These are phyloP conservation scores for Adansonia gregorii DNA, from an alignment of 441 rosid species.

Conservation along the genomic window DNA sequence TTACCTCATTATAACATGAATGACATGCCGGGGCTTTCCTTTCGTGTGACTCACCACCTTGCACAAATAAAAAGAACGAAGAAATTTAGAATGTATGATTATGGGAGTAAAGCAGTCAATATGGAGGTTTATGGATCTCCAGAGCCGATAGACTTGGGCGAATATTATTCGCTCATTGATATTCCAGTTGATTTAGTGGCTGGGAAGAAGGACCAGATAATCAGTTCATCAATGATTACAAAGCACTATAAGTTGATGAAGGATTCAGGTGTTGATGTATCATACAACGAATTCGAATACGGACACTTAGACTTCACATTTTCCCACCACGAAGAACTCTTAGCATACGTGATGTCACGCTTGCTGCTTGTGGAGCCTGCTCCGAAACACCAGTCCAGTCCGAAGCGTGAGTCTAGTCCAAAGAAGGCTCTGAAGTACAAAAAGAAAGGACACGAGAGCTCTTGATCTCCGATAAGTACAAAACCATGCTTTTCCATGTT, in stretches of 20 bases:
- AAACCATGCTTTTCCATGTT: constrained; percentile 14
- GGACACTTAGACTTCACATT: constrained; percentile 98
- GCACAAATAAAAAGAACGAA: constrained; percentile 80
- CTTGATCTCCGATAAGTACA: neutral
- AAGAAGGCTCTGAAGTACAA: constrained; percentile 46
- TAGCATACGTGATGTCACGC: constrained; percentile 80
- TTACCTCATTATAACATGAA: constrained; percentile 96
- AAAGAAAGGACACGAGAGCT: constrained; percentile 44
- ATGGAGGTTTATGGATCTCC: constrained; percentile 72
- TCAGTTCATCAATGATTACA: constrained; percentile 78
- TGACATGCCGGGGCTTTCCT: constrained; percentile 94
- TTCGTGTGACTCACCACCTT: constrained; percentile 79
- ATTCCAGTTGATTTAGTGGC: constrained; percentile 88
- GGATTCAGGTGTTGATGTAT: constrained; percentile 64
- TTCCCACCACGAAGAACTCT: constrained; percentile 84
- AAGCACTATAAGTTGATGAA: constrained; percentile 81
- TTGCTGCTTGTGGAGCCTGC: constrained; percentile 60
- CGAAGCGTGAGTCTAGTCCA: constrained; percentile 21
- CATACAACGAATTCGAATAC: constrained; percentile 77
- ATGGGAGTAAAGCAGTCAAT: constrained; percentile 69
- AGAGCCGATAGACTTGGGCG: constrained; percentile 87
- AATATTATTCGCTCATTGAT: constrained; percentile 62
- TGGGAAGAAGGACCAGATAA: constrained; percentile 82
- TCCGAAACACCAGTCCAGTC: constrained; percentile 37
- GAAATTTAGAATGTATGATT: constrained; percentile 84